Base-by-base conservation (phyloP, 305 asterid species). In the Fraxinus sp. region DNA sequence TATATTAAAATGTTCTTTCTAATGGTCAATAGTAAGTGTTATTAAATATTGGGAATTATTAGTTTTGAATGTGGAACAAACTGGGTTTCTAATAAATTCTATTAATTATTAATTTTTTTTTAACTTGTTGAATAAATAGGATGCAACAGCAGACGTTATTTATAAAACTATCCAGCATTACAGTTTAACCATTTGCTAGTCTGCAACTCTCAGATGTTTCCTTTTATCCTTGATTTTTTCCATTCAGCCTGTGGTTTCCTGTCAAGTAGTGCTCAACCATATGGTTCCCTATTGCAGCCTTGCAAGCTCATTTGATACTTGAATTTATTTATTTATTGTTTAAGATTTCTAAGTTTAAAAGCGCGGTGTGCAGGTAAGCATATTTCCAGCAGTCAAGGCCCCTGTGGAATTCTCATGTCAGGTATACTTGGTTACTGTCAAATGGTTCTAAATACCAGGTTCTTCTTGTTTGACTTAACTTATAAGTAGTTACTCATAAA, bases 371-470 rank as follows among this genome's bases (percentile, higher is more conserved):
- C 90, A 96, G 99, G 91, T 96, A 82, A 94, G 88, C 89, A 87
- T 93, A 82, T 94, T 94, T 89, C 99, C 99, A 28, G 84, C 98
- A 80, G 97, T 93, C 39, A 94, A 92, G 89, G 99, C 70, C 70
- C 94, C 95, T 22, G 94, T 91, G 82, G 99, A 96, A 83, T 88
- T 88, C 82, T 93, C 98, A 72, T 84, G 93, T 80, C 98, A 93
- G 98, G 98, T 96, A 94, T 78, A 66, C 80, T 52, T 71, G 37
- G 78, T 76, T 55, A 80, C 55, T n/a, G 26, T 77, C 22, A 72
- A 22, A 20, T 44, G 37, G 66, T 77, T 77, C 44, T 32, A 71
- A 32, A 32, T 71, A 16, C 44, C 36, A 71, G 26, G 39, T 14
- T 71, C 22, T 70, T 32, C 1, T 4, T 71, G 76, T 68, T 26